These are phyloP conservation scores for Lentinus tigrinus DNA, from an alignment of 768 basidiomycete genomes.

Conservation along the genomic window DNA sequence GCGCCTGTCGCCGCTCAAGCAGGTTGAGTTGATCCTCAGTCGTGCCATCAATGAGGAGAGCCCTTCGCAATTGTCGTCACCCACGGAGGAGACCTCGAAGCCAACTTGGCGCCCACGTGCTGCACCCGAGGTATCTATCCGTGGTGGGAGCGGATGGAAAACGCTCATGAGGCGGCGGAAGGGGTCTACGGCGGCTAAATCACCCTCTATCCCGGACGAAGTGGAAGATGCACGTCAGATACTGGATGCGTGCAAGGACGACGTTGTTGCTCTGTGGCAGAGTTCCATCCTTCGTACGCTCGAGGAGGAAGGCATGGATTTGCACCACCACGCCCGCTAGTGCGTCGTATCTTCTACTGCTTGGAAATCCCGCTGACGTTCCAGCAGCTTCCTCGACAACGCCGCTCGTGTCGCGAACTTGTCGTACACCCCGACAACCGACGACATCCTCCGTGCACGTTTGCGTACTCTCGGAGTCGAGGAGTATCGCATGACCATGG, in stretches of 20 bases:
- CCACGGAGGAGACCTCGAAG: conserved; percentile 14
- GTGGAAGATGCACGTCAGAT: conserved; percentile 40
- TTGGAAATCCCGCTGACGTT: not conserved
- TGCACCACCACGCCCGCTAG: conserved; percentile 16
- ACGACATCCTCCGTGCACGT: conserved; percentile 60
- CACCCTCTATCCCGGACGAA: conserved; percentile 29
- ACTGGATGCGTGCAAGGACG: conserved; percentile 45
- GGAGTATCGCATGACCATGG: conserved; percentile 53
- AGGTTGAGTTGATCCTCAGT: conserved; percentile 50
- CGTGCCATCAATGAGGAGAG: conserved; percentile 37
- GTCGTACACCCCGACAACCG: conserved; percentile 54
- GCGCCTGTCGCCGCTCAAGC: conserved; percentile 49
- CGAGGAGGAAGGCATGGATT: conserved; percentile 8
- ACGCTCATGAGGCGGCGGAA: conserved; percentile 30
- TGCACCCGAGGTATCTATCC: conserved; percentile 46
- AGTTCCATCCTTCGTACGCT: not conserved
- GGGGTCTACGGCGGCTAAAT: not conserved
- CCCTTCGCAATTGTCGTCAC: conserved; percentile 8
- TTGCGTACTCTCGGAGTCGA: conserved; percentile 61
- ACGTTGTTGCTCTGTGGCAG: conserved; percentile 13
- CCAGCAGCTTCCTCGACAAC: conserved; percentile 53
- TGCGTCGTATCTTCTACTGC: not conserved
- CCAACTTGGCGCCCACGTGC: conserved; percentile 23
- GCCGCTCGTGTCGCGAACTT: conserved; percentile 47
- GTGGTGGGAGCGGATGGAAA: conserved; percentile 48